Evolutionary conservation across 2,329 filamentous ascomycete genomes (phyloP).

Genomic region (Pseudogymnoascus pannorum): DNA sequence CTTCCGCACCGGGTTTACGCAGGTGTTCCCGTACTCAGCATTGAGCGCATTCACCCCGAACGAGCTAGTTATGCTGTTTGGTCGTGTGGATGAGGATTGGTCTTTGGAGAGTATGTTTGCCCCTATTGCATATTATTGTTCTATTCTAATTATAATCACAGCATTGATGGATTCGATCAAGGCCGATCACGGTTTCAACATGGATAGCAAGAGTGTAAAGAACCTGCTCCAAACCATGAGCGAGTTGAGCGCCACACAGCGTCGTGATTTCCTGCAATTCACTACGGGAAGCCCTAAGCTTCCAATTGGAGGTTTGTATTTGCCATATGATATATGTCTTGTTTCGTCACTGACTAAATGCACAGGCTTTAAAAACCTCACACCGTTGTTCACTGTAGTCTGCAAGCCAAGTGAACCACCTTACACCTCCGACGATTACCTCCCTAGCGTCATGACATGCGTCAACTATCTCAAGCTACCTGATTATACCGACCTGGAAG

Average conservation of each 20-base stretch:
- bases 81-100: slow-evolving; percentile 91
- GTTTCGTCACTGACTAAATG: slow-evolving; percentile 28
- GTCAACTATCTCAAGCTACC: slow-evolving; percentile 98
- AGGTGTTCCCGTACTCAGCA: slow-evolving; percentile 92
- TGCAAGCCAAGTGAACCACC: slow-evolving; percentile 97
- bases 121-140: background rate
- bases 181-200: slow-evolving; percentile 96
- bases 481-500: slow-evolving; percentile 75
- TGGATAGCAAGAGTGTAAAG: slow-evolving; percentile 92
- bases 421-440: slow-evolving; percentile 88
- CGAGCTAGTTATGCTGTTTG: slow-evolving; percentile 91
- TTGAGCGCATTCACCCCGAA: slow-evolving; percentile 90
- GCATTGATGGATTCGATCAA: slow-evolving; percentile 97
- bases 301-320: slow-evolving; percentile 80
- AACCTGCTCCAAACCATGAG: slow-evolving; percentile 95
- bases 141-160: slow-evolving; percentile 32
- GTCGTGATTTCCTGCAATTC: slow-evolving; percentile 93
- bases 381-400: slow-evolving; percentile 97
- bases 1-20: slow-evolving; percentile 84
- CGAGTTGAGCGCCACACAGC: slow-evolving; percentile 64
- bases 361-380: slow-evolving; percentile 88
- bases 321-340: background rate
- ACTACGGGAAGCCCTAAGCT: slow-evolving; percentile 97
- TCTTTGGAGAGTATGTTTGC: slow-evolving; percentile 78
- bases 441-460: slow-evolving; percentile 99